phyloP scores from a whole-genome alignment of 1,139 yeast species.

The Zygoascus sp. region DNA sequence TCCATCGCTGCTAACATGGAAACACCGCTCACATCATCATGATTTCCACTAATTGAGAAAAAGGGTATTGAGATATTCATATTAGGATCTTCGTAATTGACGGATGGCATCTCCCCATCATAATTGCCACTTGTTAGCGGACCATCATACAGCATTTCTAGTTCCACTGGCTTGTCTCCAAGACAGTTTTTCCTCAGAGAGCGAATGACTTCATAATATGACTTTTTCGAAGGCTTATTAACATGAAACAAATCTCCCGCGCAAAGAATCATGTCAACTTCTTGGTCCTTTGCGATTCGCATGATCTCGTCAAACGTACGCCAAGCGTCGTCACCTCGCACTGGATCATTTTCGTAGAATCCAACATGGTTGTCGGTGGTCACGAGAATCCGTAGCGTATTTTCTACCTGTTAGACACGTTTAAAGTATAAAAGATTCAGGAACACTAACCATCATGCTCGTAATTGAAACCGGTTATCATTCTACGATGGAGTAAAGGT shows the following conservation, averaged over 20 bases:
- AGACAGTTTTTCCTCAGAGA: conserved; percentile 68
- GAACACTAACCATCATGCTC: neutral
- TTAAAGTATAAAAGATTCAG: neutral
- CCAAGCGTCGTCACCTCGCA: conserved; percentile 89
- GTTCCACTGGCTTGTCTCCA: conserved; percentile 84
- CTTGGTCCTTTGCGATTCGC: conserved; percentile 60
- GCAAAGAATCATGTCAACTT: conserved; percentile 84
- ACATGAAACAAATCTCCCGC: conserved; percentile 92
- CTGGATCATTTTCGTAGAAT: conserved; percentile 81
- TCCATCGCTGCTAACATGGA: conserved; percentile 83
- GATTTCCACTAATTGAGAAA: conserved; percentile 93
- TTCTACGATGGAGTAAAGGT: neutral
- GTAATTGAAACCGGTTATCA: neutral
- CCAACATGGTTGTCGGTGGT: conserved; percentile 98
- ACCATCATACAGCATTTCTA: conserved; percentile 81
- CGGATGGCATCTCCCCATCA: conserved; percentile 27
- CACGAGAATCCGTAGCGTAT: conserved; percentile 69
- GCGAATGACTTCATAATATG: conserved; percentile 78
- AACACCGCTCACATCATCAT: conserved; percentile 92
- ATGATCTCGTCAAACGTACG: conserved; percentile 80
- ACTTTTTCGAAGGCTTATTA: conserved; percentile 82
- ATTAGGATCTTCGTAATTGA: conserved; percentile 88
- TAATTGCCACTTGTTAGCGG: conserved; percentile 49
- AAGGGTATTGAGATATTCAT: conserved; percentile 87
- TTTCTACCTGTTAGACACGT: conserved; percentile 24